Percentiles rank a stretch among this genome's conserved stretches.
Evolutionary conservation across 345 rosid genomes (phyloP).

Genomic region (Salix suchowensis): DNA sequence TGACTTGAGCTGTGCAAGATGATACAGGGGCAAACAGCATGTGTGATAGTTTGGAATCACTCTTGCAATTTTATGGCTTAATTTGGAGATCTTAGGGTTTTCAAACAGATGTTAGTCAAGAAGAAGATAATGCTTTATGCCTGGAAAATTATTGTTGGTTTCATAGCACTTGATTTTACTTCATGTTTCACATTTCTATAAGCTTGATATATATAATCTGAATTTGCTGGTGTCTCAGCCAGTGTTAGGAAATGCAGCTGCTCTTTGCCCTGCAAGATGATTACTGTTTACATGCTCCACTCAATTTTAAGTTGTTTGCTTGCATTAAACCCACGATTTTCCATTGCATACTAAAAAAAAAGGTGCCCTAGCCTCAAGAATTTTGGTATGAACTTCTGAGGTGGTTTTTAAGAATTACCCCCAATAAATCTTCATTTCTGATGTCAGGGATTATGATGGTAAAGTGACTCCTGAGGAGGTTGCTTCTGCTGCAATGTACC

Average conservation of each 20-base stretch:
- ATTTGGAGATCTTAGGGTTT: background rate
- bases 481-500: conserved; percentile 76
- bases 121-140: background rate
- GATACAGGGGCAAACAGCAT: background rate
- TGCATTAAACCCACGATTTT: background rate
- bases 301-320: background rate
- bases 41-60: background rate
- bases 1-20: background rate
- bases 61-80: background rate
- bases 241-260: background rate
- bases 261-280: background rate
- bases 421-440: conserved; percentile 13
- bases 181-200: background rate
- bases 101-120: background rate
- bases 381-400: background rate
- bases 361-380: background rate
- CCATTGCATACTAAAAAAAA: background rate
- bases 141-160: background rate
- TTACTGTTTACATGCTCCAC: background rate
- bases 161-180: background rate
- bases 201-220: background rate
- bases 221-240: background rate
- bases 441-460: conserved; percentile 81
- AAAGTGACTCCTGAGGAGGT: conserved; percentile 95
- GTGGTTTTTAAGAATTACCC: background rate